These are phyloP conservation scores for Conticribra weissflogii DNA, from an alignment of 108 stramenopile genomes.

Conservation along the genomic window DNA sequence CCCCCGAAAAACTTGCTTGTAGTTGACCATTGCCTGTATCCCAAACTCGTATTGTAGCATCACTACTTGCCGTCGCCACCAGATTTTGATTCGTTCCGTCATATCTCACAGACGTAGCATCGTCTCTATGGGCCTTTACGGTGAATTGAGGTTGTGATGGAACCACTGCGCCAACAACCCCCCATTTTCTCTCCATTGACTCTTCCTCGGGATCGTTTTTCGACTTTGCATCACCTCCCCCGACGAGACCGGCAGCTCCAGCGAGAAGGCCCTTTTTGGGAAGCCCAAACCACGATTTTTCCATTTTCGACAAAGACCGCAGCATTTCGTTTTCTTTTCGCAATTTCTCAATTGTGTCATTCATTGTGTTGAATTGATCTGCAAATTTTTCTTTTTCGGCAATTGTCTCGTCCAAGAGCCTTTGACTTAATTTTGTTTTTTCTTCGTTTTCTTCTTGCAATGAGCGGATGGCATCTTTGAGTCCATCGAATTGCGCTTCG, in stretches of 20 bases:
- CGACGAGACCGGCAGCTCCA: conserved; percentile 7
- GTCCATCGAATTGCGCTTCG: conserved; percentile 79
- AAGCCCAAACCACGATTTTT: conserved; percentile 59
- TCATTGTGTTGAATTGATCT: conserved; percentile 75
- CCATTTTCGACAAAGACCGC: conserved; percentile 30
- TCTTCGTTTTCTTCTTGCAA: conserved; percentile 78
- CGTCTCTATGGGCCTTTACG: conserved; percentile 64
- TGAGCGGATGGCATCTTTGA: conserved; percentile 78
- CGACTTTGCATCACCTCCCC: conserved; percentile 10
- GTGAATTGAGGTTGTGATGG: conserved; percentile 64
- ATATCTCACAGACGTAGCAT: conserved; percentile 72
- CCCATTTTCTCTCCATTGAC: conserved; percentile 43
- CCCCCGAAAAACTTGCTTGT: conserved; percentile 60
- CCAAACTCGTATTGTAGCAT: conserved; percentile 79
- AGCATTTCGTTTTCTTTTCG: conserved; percentile 74
- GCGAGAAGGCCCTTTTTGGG: conserved; percentile 11
- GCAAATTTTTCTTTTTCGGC: conserved; percentile 70
- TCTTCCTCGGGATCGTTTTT: conserved; percentile 15
- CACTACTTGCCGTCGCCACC: conserved; percentile 70
- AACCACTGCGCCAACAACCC: conserved; percentile 54
- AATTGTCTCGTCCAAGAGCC: conserved; percentile 58
- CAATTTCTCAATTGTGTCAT: conserved; percentile 69
- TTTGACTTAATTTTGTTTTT: conserved; percentile 62
- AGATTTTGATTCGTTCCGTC: conserved; percentile 65
- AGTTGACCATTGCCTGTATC: conserved; percentile 73